These are phyloP conservation scores for Murraya paniculata DNA, from an alignment of 345 rosid species.

Conservation along the genomic window DNA sequence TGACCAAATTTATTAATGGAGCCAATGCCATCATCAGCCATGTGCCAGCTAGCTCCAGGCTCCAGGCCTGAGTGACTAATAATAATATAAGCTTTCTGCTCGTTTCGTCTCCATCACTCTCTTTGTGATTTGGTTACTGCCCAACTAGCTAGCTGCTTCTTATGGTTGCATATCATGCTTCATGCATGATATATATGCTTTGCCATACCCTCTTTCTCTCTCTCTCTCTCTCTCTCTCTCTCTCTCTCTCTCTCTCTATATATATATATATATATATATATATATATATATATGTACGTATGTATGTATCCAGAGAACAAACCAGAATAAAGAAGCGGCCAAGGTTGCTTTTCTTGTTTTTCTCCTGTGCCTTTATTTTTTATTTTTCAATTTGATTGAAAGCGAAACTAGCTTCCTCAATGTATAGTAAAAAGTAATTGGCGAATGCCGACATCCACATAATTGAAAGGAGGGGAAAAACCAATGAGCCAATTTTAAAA, in stretches of 20 bases:
- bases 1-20: background rate
- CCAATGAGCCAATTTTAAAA: no score
- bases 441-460: background rate
- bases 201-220: background rate
- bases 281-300: background rate
- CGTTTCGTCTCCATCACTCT: conserved; percentile 8
- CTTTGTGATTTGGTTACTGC: background rate
- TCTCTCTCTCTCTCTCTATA: no score
- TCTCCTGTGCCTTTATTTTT: background rate
- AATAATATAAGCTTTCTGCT: no score
- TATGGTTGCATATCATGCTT: background rate
- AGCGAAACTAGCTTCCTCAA: background rate
- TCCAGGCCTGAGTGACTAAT: background rate
- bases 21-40: conserved; percentile 1
- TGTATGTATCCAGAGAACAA: background rate
- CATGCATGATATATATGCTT: background rate
- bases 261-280: no score
- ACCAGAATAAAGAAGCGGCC: background rate
- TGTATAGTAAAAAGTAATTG: background rate
- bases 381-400: background rate
- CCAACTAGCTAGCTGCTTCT: background rate
- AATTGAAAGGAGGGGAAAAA: no score
- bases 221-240: no score
- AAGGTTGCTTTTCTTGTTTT: conserved; percentile 7
- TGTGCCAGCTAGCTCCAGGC: background rate